Evolutionary conservation across 225 moss, liverwort and hornwort genomes (phyloP), one percentile per base, ranked within the genome.

Genomic region (Polytrichum formosum): DNA sequence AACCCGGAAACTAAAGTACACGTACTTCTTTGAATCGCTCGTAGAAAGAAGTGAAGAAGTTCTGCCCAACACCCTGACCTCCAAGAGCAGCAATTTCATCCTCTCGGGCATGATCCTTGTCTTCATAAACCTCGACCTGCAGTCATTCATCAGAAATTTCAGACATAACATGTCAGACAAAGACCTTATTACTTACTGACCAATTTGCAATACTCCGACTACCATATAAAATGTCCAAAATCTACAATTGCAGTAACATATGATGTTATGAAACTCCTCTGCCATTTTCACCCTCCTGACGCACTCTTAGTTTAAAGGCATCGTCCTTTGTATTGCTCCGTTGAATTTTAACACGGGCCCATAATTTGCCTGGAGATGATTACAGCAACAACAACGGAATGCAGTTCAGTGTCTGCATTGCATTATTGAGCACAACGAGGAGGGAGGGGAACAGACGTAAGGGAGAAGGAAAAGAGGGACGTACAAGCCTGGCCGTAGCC

Each of bases 11-110:
- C 7, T 13, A 4, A 46, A 46, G 13, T 16, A 46, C 17, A 70
- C 77, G 13, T 80, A 94, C 91, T 80, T 92, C 89, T 77, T 92
- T 94, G 18, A 94, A 81, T 6, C 92, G 89, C 74, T 98, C 92
- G 68, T 94, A 98, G 73, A 98, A 94, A 21, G 92, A 85, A 70
- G 91, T 94, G 75, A 94, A 92, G 35, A 86, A 86, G 79, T 81
- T 92, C 79, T 92, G 89, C 60, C 91, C 92, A 69, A 74, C 77
- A 73, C 86, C 88, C 73, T 92, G 92, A 18, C 88, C 90, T 67
- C 95, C 95, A 59, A 96, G 85, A 64, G 81, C 84, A 31, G 83
- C 71, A 67, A 93, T 90, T 73, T 91, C 89, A 73, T 93, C 93
- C 78, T 73, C 90, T 66, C 92, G 87, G 18, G 91, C 90, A 80